Conservation (phyloP, 83 land plant genomes). For the Picea abies region DNA sequence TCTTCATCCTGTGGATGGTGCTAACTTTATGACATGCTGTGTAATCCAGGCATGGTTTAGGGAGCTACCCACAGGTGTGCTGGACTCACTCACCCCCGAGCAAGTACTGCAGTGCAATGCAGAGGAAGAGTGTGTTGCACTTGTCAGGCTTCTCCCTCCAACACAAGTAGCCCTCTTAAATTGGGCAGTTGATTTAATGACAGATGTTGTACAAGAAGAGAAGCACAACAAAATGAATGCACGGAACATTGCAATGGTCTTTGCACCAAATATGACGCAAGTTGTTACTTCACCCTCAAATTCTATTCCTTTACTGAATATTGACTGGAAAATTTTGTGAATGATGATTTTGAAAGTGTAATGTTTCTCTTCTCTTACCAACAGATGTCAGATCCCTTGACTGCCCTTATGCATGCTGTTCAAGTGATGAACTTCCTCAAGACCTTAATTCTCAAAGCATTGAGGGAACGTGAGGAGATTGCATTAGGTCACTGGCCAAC, state of each 20-base stretch:
- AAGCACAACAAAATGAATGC: constrained; percentile 79
- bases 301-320: too few relatives aligned
- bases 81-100: constrained; percentile 75
- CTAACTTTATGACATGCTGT: constrained; percentile 5
- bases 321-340: too few relatives aligned
- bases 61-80: constrained; percentile 76
- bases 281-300: constrained; percentile 11
- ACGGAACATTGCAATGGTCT: constrained; percentile 82
- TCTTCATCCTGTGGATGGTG: neutral
- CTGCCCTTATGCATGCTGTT: constrained; percentile 82
- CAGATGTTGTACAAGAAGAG: constrained; percentile 83
- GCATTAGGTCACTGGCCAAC: constrained; percentile 2
- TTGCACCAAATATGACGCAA: constrained; percentile 85
- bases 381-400: constrained; percentile 88
- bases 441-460: constrained; percentile 55
- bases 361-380: constrained; percentile 3
- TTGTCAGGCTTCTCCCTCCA: constrained; percentile 56
- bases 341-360: too few relatives aligned
- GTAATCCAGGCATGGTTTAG: constrained; percentile 74
- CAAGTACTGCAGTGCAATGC: constrained; percentile 72
- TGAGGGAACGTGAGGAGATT: constrained; percentile 66
- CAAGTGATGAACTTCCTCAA: constrained; percentile 84
- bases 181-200: constrained; percentile 77
- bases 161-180: constrained; percentile 64
- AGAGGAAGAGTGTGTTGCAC: constrained; percentile 59